Percentiles rank a stretch among this genome's conserved stretches.
phyloP scores from a whole-genome alignment of 768 basidiomycete species.

The Lyophyllum shimeji region DNA sequence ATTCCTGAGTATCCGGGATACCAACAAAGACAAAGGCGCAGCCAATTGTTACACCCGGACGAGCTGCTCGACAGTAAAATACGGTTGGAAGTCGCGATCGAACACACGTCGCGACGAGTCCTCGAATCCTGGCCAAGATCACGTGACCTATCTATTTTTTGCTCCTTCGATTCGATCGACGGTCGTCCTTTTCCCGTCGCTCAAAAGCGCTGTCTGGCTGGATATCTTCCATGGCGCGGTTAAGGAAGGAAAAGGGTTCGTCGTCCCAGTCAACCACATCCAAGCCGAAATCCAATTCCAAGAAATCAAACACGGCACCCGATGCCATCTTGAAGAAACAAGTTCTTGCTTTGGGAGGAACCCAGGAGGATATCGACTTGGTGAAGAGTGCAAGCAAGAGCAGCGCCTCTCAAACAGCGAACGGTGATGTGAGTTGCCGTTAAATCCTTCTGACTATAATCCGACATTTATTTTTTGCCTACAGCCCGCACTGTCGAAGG shows the following conservation, averaged over 20 bases:
- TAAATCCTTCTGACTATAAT: not conserved
- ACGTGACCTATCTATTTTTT: no score
- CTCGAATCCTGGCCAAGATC: no score
- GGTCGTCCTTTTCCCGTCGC: no score
- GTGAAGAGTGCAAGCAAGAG: constrained; percentile 38
- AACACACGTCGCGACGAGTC: no score
- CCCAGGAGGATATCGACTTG: constrained; percentile 45
- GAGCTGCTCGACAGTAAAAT: no score
- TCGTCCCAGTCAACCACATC: not conserved
- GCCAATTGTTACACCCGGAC: no score
- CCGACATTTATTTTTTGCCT: not conserved
- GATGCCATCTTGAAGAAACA: constrained; percentile 27
- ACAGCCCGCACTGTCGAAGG: constrained; percentile 42
- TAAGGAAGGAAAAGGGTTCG: constrained; percentile 23
- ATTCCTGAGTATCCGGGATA: no score
- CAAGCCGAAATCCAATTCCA: constrained; percentile 2
- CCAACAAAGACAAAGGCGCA: no score
- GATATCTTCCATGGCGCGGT: constrained; percentile 22
- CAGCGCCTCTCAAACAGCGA: constrained; percentile 24
- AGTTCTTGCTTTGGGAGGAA: constrained; percentile 45
- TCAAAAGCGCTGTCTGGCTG: no score
- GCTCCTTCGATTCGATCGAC: no score
- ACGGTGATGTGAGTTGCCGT: constrained; percentile 28
- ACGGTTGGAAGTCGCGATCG: no score
- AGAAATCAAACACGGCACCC: constrained; percentile 9